phyloP scores from a whole-genome alignment of 768 basidiomycete genomes.

The Suillus plorans region DNA sequence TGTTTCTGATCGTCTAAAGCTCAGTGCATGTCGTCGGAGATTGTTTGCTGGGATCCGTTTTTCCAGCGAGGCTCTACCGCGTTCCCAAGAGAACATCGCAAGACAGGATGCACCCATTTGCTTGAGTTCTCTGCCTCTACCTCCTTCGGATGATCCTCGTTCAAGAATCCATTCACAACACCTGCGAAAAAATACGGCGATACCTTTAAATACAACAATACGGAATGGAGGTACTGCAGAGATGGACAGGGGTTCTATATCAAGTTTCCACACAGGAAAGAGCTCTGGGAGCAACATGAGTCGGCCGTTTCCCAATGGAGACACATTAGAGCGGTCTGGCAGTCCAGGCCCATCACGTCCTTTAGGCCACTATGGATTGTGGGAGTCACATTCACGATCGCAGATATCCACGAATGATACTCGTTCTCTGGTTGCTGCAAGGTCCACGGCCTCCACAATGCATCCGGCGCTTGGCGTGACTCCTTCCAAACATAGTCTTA shows the following conservation, averaged over 20 bases:
- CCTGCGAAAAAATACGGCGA: neutral
- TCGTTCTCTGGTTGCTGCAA: neutral
- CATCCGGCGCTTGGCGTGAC: neutral
- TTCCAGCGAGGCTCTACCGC: neutral
- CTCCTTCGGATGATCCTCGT: neutral
- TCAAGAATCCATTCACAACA: neutral
- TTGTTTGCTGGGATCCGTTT: neutral
- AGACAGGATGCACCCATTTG: neutral
- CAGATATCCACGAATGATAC: neutral
- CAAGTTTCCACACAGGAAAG: neutral
- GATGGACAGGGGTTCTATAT: neutral
- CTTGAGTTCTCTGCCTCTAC: neutral
- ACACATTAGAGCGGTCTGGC: neutral
- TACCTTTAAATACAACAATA: neutral
- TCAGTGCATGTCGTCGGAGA: neutral
- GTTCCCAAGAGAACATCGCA: neutral
- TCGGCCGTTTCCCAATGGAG: neutral
- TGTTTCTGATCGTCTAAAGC: neutral
- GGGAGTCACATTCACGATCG: neutral
- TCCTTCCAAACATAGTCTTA: neutral
- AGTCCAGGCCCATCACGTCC: neutral
- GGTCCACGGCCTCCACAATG: neutral
- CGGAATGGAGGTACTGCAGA: neutral
- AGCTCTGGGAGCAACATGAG: neutral
- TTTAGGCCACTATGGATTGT: neutral